phyloP scores from a whole-genome alignment of 2,329 filamentous ascomycete genomes.

The Exophiala sp. region DNA sequence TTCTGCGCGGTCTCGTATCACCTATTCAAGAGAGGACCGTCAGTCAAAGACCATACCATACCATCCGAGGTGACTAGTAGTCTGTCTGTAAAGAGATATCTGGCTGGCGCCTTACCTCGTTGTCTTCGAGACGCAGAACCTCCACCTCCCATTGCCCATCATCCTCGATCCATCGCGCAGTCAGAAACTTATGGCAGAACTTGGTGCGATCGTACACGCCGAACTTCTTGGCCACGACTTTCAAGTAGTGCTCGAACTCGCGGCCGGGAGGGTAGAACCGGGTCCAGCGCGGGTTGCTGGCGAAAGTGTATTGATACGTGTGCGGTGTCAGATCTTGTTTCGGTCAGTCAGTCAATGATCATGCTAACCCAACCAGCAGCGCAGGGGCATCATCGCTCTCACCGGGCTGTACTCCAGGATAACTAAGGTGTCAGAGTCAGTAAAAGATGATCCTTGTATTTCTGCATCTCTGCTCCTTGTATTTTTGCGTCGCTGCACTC shows the following conservation, averaged over 20 bases:
- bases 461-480: too few relatives aligned
- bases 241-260: slow-evolving; percentile 23
- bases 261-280: slow-evolving; percentile 17
- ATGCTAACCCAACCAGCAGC: too few relatives aligned
- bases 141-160: slow-evolving; percentile 7
- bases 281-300: slow-evolving; percentile 34
- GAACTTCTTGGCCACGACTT: slow-evolving; percentile 16
- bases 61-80: too few relatives aligned
- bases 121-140: slow-evolving; percentile 3
- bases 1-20: not conserved
- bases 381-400: not conserved
- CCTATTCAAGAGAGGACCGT: not conserved
- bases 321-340: slow-evolving; percentile 41
- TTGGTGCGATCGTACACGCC: slow-evolving; percentile 24
- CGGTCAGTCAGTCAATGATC: too few relatives aligned
- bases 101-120: too few relatives aligned
- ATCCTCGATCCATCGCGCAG: slow-evolving; percentile 19
- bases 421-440: slow-evolving; percentile 5
- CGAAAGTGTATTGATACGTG: slow-evolving; percentile 48
- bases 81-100: too few relatives aligned
- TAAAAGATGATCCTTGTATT: too few relatives aligned
- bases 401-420: slow-evolving; percentile 20
- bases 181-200: slow-evolving; percentile 12
- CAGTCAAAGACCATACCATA: too few relatives aligned
- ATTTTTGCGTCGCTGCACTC: too few relatives aligned